phyloP scores from a whole-genome alignment of 1,284 basidiomycete species.

The Microbotryum violaceum region DNA sequence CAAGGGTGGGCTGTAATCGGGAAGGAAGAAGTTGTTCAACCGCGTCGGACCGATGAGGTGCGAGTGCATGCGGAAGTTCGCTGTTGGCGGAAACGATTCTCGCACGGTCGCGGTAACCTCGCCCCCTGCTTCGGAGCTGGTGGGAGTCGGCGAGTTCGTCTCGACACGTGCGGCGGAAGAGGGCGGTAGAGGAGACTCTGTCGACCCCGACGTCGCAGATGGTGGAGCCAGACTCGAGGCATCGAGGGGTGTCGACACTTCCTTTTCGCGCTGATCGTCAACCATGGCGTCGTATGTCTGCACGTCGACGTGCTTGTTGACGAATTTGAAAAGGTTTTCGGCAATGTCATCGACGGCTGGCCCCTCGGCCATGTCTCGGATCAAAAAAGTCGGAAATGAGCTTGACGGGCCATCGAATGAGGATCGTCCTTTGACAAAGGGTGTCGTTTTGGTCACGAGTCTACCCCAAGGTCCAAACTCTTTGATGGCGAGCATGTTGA shows the following conservation, averaged over 20 bases:
- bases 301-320: conserved; percentile 9
- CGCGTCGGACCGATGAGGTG: conserved; percentile 12
- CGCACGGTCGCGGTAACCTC: background rate
- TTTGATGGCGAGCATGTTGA: background rate
- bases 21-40: conserved; percentile 1
- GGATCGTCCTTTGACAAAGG: conserved; percentile 2
- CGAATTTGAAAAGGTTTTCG: conserved; percentile 3
- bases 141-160: too few species aligned
- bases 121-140: too few species aligned
- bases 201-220: background rate
- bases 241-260: conserved; percentile 4
- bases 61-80: conserved; percentile 17
- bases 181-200: background rate
- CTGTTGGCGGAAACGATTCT: background rate
- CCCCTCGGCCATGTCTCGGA: conserved; percentile 13
- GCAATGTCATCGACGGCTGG: conserved; percentile 13
- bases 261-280: conserved; percentile 9
- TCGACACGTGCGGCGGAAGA: too few species aligned
- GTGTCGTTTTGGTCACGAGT: conserved; percentile 2
- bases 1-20: conserved; percentile 3
- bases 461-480: conserved; percentile 7
- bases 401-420: conserved; percentile 3
- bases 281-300: conserved; percentile 1
- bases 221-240: background rate
- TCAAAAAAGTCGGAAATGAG: conserved; percentile 5